Evolutionary conservation across 2,329 filamentous ascomycete species (phyloP).

Genomic region (Hypocrella siamensis): DNA sequence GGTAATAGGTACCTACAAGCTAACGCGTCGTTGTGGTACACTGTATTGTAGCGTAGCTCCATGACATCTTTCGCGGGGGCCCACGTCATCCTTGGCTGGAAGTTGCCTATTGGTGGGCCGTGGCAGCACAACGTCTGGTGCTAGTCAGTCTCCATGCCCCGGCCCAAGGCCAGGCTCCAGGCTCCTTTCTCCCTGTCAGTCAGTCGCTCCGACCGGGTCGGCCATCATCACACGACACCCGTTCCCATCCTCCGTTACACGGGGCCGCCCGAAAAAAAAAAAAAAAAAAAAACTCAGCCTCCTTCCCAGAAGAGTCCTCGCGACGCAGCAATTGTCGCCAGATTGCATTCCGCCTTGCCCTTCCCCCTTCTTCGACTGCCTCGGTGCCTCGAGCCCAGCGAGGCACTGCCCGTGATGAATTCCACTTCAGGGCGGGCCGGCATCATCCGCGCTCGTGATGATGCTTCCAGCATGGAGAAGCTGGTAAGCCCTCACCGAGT

Average conservation of each 20-base stretch:
- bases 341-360: constrained; percentile 2
- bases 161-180: no score
- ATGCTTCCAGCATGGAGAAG: constrained; percentile 38
- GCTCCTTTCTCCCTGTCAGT: constrained; percentile 4
- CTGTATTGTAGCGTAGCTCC: no score
- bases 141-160: no score
- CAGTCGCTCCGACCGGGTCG: constrained; percentile 7
- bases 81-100: no score
- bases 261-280: constrained; percentile 1
- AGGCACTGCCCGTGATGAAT: constrained; percentile 18
- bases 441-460: constrained; percentile 36
- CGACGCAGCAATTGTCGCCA: constrained; percentile 1
- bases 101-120: no score
- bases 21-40: no score
- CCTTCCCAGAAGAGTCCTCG: constrained; percentile 1
- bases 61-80: no score
- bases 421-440: constrained; percentile 37
- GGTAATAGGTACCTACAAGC: no score
- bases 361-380: constrained; percentile 4
- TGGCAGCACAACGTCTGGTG: no score
- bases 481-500: constrained; percentile 32
- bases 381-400: constrained; percentile 4
- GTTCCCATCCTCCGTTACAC: constrained; percentile 6
- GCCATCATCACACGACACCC: constrained; percentile 8
- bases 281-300: constrained; percentile 4